phyloP scores from a whole-genome alignment of 2,329 filamentous ascomycete species.

The Claviceps purpurea region DNA sequence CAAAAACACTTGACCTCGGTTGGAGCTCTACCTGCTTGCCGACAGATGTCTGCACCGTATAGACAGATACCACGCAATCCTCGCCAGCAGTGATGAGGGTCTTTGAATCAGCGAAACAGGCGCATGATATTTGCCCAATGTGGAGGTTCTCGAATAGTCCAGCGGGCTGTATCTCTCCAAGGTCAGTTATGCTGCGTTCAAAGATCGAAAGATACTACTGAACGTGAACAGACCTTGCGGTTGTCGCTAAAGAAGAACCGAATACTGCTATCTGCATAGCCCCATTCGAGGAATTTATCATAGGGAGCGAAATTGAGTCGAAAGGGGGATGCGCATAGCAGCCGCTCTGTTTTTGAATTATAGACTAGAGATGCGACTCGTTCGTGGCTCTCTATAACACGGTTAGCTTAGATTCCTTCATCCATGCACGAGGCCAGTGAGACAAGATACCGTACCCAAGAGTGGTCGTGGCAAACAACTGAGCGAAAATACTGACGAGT shows the following conservation, averaged over 20 bases:
- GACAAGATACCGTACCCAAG: slow-evolving; percentile 34
- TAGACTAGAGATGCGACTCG: slow-evolving; percentile 68
- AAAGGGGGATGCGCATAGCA: slow-evolving; percentile 74
- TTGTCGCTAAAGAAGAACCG: slow-evolving; percentile 81
- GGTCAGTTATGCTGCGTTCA: slow-evolving; percentile 13
- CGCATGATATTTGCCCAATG: slow-evolving; percentile 73
- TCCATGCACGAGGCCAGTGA: neutral
- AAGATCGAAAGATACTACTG: neutral
- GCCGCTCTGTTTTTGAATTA: slow-evolving; percentile 64
- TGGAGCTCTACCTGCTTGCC: slow-evolving; percentile 65
- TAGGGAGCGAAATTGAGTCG: slow-evolving; percentile 81
- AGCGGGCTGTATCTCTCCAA: slow-evolving; percentile 34
- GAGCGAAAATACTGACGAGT: slow-evolving; percentile 63
- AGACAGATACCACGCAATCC: slow-evolving; percentile 83
- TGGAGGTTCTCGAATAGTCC: slow-evolving; percentile 92
- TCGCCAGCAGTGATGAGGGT: slow-evolving; percentile 85
- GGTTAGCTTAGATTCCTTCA: neutral
- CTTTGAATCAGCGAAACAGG: slow-evolving; percentile 76
- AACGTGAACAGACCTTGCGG: slow-evolving; percentile 42
- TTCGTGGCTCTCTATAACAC: slow-evolving; percentile 49
- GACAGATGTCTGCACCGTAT: slow-evolving; percentile 51
- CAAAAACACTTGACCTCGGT: slow-evolving; percentile 71
- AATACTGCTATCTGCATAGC: slow-evolving; percentile 83
- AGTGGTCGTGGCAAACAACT: slow-evolving; percentile 68
- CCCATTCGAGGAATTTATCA: slow-evolving; percentile 92